These are phyloP conservation scores for Haberlea rhodopensis DNA, from an alignment of 257 asterid genomes.

Conservation along the genomic window DNA sequence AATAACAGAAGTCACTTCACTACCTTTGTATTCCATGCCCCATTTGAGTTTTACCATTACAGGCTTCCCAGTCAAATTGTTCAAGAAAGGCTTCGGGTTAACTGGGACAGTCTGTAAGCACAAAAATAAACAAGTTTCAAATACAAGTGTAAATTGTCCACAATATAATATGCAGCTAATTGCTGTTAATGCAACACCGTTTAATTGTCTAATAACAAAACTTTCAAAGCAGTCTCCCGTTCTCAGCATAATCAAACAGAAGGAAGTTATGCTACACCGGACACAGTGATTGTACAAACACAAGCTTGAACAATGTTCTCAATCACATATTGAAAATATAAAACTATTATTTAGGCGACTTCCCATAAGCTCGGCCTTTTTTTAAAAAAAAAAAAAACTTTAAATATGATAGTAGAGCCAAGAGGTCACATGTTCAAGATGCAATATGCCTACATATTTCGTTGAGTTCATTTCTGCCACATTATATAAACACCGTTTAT, in stretches of 20 bases:
- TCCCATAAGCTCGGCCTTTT: not conserved
- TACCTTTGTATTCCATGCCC: conserved; percentile 99
- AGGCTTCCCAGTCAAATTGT: conserved; percentile 92
- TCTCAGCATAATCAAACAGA: not conserved
- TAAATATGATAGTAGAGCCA: not conserved
- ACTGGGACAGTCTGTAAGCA: conserved; percentile 87
- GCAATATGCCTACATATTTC: not conserved
- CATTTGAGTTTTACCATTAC: conserved; percentile 97
- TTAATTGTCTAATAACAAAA: not conserved
- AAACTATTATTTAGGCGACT: too few relatives aligned
- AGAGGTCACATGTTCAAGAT: not conserved
- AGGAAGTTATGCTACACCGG: not conserved
- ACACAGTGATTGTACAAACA: not conserved
- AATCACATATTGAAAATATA: not conserved
- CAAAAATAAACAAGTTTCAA: conserved; percentile 10
- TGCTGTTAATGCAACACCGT: not conserved
- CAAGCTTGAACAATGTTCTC: not conserved
- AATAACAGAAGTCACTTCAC: not conserved
- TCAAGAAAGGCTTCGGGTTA: conserved; percentile 96
- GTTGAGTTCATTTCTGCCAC: not conserved
- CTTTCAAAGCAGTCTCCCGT: not conserved
- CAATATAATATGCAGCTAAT: not conserved
- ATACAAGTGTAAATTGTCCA: conserved; percentile 2
- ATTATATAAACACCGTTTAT: not conserved
- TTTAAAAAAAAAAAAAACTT: too few relatives aligned